Base-by-base conservation (phyloP, 345 rosid genomes). In the Salix dunnii region DNA sequence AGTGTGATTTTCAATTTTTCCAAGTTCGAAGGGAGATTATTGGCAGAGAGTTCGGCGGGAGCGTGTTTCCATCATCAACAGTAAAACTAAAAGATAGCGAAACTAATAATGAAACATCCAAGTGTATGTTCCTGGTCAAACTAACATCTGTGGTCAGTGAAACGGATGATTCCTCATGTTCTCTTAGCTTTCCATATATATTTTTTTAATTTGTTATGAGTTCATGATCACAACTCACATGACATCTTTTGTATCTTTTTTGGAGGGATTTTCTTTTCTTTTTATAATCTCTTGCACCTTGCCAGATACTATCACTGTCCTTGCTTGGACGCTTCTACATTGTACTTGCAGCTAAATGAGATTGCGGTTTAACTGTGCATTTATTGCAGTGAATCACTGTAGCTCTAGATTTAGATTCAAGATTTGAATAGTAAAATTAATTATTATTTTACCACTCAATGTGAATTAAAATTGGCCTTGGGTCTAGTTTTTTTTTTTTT, bases 91-190 rank as follows among this genome's bases (percentile, higher is more conserved):
- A 66, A 66, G 69, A 23, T 25, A 42, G 23, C 43, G 16, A 17
- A 14, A 18, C 40, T 28, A 16, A 25, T 14, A 2, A 43, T 42
- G 58, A 69, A 23, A 23, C 9, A n/a, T 12, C 23, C 25, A n/a
- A 71, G 33, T 31, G 35, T 18, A 33, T 30, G 55, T 58, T 27
- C 60, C 70, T 64, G 82, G 84, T 82, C 82, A 80, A 82, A 73
- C 60, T 46, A 46, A 65, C 40, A 36, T 72, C 60, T 55, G 48
- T 69, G 71, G 72, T 71, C 81, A 42, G 79, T 38, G 70, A 73
- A 81, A 65, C 27, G 82, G 81, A 84, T 87, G 82, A 79, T 79
- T 76, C 81, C 85, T 81, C 87, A 79, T 84, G 87, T 86, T 86
- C 75, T 70, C 67, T 70, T 51, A 61, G 2, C 71, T 49, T 61